These are phyloP conservation scores for Lepiota venenata DNA, from an alignment of 768 basidiomycete genomes.

Conservation along the genomic window DNA sequence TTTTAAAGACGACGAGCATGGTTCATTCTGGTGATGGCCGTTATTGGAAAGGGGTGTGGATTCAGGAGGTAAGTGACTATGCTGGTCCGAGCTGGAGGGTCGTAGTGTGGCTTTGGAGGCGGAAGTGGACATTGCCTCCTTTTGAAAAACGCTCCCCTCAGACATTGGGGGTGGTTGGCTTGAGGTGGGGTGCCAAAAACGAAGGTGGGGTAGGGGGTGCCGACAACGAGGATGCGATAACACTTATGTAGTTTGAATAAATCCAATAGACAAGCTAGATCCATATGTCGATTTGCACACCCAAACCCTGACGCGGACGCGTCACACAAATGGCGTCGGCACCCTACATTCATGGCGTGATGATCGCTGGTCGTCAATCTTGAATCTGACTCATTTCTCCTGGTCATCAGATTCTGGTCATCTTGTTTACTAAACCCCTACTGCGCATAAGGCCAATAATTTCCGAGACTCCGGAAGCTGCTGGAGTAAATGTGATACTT, in stretches of 20 bases:
- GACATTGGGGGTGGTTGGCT: not conserved
- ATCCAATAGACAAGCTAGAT: not conserved
- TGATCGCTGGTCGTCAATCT: too few species aligned
- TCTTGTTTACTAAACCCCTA: too few species aligned
- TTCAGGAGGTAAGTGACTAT: not conserved
- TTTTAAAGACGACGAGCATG: conserved; percentile 3
- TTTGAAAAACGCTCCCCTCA: conserved; percentile 7
- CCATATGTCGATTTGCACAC: not conserved
- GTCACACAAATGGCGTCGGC: not conserved
- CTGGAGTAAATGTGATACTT: too few species aligned
- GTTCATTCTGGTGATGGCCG: not conserved
- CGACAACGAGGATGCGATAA: not conserved
- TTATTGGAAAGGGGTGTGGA: not conserved
- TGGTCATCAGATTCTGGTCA: too few species aligned
- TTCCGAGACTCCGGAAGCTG: too few species aligned
- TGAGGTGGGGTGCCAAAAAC: not conserved
- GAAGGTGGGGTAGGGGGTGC: not conserved
- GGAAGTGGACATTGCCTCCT: conserved; percentile 6
- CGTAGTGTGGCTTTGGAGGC: not conserved
- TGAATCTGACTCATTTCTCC: too few species aligned
- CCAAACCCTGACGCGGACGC: not conserved
- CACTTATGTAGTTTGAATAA: not conserved
- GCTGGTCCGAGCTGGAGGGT: not conserved
- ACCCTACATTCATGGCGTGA: not conserved
- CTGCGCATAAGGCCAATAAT: too few species aligned